Percentiles rank a stretch among this genome's conserved stretches.
Conservation (phyloP, 2,329 filamentous ascomycete species). For the Blumeriella jaapii region DNA sequence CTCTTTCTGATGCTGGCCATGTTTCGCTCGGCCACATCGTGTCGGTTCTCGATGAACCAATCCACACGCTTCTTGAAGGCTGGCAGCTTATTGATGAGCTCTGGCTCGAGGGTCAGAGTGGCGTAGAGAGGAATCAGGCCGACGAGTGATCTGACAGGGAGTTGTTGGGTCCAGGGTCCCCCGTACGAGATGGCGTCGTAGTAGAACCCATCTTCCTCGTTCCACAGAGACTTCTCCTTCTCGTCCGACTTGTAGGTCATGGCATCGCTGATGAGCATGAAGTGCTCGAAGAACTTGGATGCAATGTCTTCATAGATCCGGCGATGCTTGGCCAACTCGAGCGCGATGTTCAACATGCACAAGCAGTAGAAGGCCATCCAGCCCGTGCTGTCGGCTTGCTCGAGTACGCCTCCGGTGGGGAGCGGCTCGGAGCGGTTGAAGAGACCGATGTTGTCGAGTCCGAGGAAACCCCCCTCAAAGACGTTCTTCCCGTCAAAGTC, state of each 20-base stretch:
- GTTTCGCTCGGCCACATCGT: slow-evolving; percentile 81
- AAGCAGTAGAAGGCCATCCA: slow-evolving; percentile 99
- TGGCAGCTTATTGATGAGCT: slow-evolving; percentile 83
- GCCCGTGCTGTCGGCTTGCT: slow-evolving; percentile 94
- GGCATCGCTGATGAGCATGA: slow-evolving; percentile 93
- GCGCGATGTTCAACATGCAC: slow-evolving; percentile 91
- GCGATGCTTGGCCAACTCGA: slow-evolving; percentile 90
- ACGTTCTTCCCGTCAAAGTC: slow-evolving; percentile 92
- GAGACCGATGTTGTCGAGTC: slow-evolving; percentile 90
- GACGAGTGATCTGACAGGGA: slow-evolving; percentile 84
- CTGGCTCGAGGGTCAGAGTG: slow-evolving; percentile 83
- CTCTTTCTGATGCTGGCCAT: slow-evolving; percentile 87
- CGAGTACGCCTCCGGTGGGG: slow-evolving; percentile 83
- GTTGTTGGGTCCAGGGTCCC: slow-evolving; percentile 82
- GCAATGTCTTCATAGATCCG: slow-evolving; percentile 94
- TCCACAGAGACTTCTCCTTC: slow-evolving; percentile 81
- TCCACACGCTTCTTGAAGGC: slow-evolving; percentile 86
- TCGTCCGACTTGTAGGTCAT: slow-evolving; percentile 72
- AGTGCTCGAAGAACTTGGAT: slow-evolving; percentile 98
- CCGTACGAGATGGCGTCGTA: slow-evolving; percentile 97
- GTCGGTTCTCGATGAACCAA: slow-evolving; percentile 85
- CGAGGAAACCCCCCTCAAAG: slow-evolving; percentile 92
- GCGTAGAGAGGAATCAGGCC: slow-evolving; percentile 90
- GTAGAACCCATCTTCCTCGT: slow-evolving; percentile 94
- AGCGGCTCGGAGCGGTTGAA: slow-evolving; percentile 96